Evolutionary conservation across 345 rosid species (phyloP).

Genomic region (Sapria himalayana): DNA sequence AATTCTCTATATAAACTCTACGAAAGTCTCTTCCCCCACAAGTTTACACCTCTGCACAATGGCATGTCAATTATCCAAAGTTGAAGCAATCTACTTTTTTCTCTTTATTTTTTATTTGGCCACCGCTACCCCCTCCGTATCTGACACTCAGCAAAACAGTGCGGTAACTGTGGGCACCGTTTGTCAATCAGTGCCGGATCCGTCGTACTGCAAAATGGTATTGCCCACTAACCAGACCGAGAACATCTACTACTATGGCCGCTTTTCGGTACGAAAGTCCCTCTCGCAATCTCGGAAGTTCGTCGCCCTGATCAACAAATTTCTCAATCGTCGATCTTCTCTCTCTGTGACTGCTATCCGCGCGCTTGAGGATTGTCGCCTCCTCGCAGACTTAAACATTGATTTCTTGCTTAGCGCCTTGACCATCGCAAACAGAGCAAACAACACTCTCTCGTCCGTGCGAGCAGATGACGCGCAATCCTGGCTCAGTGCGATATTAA

Average conservation of each 20-base stretch:
- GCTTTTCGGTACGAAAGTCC: slow-evolving; percentile 39
- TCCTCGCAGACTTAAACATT: slow-evolving; percentile 28
- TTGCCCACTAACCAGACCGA: slow-evolving; percentile 24
- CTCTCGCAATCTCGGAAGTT: slow-evolving; percentile 34
- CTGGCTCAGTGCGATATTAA: slow-evolving; percentile 48
- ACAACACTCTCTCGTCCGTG: slow-evolving; percentile 13
- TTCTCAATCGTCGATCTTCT: slow-evolving; percentile 19
- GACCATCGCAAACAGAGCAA: slow-evolving; percentile 19
- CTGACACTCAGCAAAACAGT: too few relatives aligned
- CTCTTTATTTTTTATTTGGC: too few relatives aligned
- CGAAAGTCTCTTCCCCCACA: too few relatives aligned
- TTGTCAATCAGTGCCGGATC: slow-evolving; percentile 48
- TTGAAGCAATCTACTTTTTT: too few relatives aligned
- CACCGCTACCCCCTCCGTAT: too few relatives aligned
- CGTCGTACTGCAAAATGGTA: slow-evolving; percentile 38
- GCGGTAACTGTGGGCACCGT: too few relatives aligned
- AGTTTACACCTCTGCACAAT: too few relatives aligned
- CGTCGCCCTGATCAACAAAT: slow-evolving; percentile 27
- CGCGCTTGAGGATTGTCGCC: slow-evolving; percentile 59
- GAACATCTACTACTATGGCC: slow-evolving; percentile 30
- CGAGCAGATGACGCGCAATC: slow-evolving; percentile 58
- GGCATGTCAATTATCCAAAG: too few relatives aligned
- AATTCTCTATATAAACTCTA: too few relatives aligned
- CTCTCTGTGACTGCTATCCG: slow-evolving; percentile 24
- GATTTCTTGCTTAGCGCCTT: slow-evolving; percentile 36